Conservation (phyloP, 2,329 filamentous ascomycete genomes). For the Ophiostoma ips region DNA sequence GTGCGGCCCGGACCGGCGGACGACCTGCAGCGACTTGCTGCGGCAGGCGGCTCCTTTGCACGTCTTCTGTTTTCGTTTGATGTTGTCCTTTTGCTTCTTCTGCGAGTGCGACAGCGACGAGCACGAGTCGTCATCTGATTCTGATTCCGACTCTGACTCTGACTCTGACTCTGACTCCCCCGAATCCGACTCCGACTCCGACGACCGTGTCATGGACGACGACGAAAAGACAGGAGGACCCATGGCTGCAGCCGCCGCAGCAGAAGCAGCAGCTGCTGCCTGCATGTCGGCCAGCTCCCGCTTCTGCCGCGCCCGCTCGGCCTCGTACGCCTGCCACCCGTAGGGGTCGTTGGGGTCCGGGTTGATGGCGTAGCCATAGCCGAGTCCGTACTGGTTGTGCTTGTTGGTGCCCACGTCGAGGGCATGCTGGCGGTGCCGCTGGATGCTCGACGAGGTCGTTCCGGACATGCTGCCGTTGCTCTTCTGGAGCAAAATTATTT, state of each 20-base stretch:
- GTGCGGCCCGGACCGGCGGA: conserved; percentile 6
- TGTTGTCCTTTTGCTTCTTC: background rate
- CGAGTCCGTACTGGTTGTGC: conserved; percentile 8
- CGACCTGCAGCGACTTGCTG: conserved; percentile 2
- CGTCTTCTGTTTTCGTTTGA: background rate
- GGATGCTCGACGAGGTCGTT: background rate
- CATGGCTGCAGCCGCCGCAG: too few species aligned
- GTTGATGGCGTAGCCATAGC: conserved; percentile 2
- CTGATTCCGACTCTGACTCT: too few species aligned
- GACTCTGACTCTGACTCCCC: too few species aligned
- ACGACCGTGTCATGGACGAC: too few species aligned
- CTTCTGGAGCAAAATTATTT: too few species aligned
- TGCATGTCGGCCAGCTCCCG: background rate
- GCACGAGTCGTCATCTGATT: too few species aligned
- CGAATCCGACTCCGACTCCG: too few species aligned
- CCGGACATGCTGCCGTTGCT: background rate
- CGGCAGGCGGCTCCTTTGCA: conserved; percentile 1
- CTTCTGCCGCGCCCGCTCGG: conserved; percentile 1
- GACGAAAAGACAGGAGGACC: too few species aligned
- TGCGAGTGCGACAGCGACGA: too few species aligned
- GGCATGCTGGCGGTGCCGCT: background rate
- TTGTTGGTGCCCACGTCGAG: conserved; percentile 2
- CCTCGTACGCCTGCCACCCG: conserved; percentile 7
- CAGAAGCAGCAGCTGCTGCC: background rate
- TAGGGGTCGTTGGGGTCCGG: conserved; percentile 4